Base-by-base conservation (phyloP, 225 moss, liverwort and hornwort species). In the Physcomitrium patens region DNA sequence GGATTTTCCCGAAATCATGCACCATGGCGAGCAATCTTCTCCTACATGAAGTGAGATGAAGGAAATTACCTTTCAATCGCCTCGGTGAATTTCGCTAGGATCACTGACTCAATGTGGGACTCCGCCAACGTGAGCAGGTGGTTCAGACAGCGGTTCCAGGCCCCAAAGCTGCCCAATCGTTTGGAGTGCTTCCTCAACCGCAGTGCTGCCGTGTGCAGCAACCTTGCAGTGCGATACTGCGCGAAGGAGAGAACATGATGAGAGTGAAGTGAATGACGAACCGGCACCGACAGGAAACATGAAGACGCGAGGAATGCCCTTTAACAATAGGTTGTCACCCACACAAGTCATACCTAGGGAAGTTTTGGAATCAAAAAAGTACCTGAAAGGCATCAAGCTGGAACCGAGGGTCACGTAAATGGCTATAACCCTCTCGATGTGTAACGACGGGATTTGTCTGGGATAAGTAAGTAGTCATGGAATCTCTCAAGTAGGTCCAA, bases 331-430 rank as follows among this genome's bases (percentile, higher is more conserved):
- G 43, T 22, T 37, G 31, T 24, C 24, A 1, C 24, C 24, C 31
- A 37, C 31, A 37, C 31, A 37, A 4, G 31, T 37, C 31, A 37
- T 4, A 37, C 2, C 7, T 37, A 7, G 31, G 15, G 15, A 37
- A 37, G 60, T 52, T 22, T 2, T 2, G 60, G 44, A 37, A 62
- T 61, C 15, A 16, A 67, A 4, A 49, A 8, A 37, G 24, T 76
- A 93, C 93, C 91, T 93, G 93, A 23, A 93, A 93, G 72, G 93
- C 93, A 76, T 91, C 86, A 8, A 93, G 87, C 77, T 91, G 93
- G 58, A 93, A 93, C 18, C 81, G 87, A 81, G 93, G 86, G 84
- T 93, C 89, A 45, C 93, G 83, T 66, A 93, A 78, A 73, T 93
- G 93, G 67, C 81, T 72, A 50, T 84, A 85, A 57, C 90, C 93